A percentile compares a stretch with the other conserved stretches of the same genome.
phyloP scores from a whole-genome alignment of 768 basidiomycete genomes.

The Postia placenta region DNA sequence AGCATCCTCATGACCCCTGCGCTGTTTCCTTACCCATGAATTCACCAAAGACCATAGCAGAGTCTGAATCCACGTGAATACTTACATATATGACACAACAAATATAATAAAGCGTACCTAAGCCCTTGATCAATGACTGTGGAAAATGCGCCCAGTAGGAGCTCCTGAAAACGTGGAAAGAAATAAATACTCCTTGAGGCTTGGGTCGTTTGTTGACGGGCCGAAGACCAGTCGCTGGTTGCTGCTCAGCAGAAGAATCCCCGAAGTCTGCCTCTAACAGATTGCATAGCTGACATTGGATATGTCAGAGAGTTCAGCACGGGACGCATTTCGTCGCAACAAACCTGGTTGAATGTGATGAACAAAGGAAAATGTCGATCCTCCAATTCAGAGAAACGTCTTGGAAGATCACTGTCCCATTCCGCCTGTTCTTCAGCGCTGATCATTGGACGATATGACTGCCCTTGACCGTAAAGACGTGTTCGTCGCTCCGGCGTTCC shows the following conservation, averaged over 20 bases:
- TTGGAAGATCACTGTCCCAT: slow-evolving; percentile 42
- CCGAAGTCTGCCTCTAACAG: slow-evolving; percentile 43
- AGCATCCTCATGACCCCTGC: background rate
- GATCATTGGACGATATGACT: slow-evolving; percentile 20
- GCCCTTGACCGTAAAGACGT: slow-evolving; percentile 11
- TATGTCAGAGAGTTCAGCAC: background rate
- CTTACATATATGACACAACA: background rate
- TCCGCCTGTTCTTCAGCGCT: slow-evolving; percentile 37
- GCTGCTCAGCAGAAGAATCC: background rate
- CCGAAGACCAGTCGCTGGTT: background rate
- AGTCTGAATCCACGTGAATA: slow-evolving; percentile 33
- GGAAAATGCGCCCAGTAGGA: slow-evolving; percentile 57
- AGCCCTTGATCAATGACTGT: slow-evolving; percentile 40
- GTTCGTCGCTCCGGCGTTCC: slow-evolving; percentile 29
- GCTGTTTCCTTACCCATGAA: slow-evolving; percentile 39
- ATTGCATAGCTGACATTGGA: slow-evolving; percentile 34
- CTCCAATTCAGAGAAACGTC: slow-evolving; percentile 45
- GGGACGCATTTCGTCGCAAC: slow-evolving; percentile 6
- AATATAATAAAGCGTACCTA: slow-evolving; percentile 33
- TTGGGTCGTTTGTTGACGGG: slow-evolving; percentile 19
- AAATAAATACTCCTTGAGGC: slow-evolving; percentile 22
- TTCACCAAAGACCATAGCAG: slow-evolving; percentile 55
- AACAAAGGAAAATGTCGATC: slow-evolving; percentile 68
- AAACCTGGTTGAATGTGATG: slow-evolving; percentile 56
- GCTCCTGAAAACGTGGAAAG: slow-evolving; percentile 40